phyloP scores from a whole-genome alignment of 352 stramenopile genomes.

The Phytophthora pisi region DNA sequence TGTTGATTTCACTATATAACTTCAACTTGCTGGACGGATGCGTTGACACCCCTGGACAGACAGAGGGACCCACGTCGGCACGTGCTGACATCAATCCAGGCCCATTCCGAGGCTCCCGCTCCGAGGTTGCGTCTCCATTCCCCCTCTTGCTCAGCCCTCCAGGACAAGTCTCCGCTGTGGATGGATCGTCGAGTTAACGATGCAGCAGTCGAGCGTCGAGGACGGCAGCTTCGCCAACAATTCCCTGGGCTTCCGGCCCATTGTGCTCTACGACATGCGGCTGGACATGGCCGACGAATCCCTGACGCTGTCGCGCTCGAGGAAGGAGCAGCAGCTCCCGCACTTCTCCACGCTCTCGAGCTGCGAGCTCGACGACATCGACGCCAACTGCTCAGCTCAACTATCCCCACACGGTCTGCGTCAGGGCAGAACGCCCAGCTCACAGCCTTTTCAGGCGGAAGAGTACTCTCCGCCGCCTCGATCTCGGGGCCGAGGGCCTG shows the following conservation, averaged over 20 bases:
- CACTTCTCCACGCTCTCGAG: constrained; percentile 29
- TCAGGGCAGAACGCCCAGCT: background rate
- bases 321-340: constrained; percentile 23
- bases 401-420: constrained; percentile 5
- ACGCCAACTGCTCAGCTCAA: constrained; percentile 21
- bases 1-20: constrained; percentile 15
- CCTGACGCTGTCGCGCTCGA: constrained; percentile 31
- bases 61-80: constrained; percentile 16
- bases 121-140: constrained; percentile 1
- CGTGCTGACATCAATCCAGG: constrained; percentile 17
- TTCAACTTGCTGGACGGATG: constrained; percentile 23
- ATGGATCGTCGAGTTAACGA: constrained; percentile 9
- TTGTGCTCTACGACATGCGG: constrained; percentile 32
- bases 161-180: constrained; percentile 6
- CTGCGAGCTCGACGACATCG: constrained; percentile 34
- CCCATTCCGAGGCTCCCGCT: constrained; percentile 1
- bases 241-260: constrained; percentile 26
- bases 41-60: constrained; percentile 13
- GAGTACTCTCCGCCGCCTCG: constrained; percentile 13
- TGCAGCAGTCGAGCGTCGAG: constrained; percentile 17
- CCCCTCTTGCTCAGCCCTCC: constrained; percentile 4
- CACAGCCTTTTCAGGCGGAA: background rate
- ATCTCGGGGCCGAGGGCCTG: constrained; percentile 20
- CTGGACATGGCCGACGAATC: constrained; percentile 31
- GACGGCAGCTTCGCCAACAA: constrained; percentile 13